Base-by-base conservation (phyloP, 2,329 filamentous ascomycete species). In the Xylaria sp. region DNA sequence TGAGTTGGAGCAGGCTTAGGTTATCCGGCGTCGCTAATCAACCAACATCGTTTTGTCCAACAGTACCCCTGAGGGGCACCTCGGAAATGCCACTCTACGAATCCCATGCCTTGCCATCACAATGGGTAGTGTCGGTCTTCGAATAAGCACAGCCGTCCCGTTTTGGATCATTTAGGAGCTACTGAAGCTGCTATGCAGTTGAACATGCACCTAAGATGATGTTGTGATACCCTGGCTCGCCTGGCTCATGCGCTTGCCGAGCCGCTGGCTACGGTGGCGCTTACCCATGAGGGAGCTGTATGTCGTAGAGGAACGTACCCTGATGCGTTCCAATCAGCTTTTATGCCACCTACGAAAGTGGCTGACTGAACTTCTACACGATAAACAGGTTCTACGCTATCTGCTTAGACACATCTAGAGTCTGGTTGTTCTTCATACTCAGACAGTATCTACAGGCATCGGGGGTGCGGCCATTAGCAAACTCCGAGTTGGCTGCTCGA, bases 311-410 rank as follows among this genome's bases (percentile, higher is more conserved):
- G 31, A 63, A 48, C 9, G 39, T 7, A 28, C 12, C 12, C 15
- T 20, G 23, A 44, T 48, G 62, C 44, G 37, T 60, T 23, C 55
- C 59, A 67, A 59, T 69, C 37, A 46, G 64, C 23, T 37, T 51
- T 25, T n/a, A 28, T 59, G 59, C 63, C 59, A 63, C 50, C 63
- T 56, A 59, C 39, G 39, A 20, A 39, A 56, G 50, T 23, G 59
- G 55, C 50, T 63, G 48, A 51, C 18, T 20, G 2, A 34, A 15
- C 54, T 54, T 54, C 20, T n/a, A 46, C 13, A 46, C 13, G 15
- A 3, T 28, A n/a, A 52, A 50, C 64, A 31, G 20, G 13, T n/a
- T 34, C 10, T 25, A 37, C 4, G 28, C 31, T 55, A n/a, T 31
- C 15, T 54, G 31, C 20, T 20, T 31, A 31, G 28, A 34, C 13